Percentiles rank a stretch among this genome's conserved stretches.
Evolutionary conservation across 140 eudicot genomes (phyloP).

Genomic region (Oenanthe javanica): DNA sequence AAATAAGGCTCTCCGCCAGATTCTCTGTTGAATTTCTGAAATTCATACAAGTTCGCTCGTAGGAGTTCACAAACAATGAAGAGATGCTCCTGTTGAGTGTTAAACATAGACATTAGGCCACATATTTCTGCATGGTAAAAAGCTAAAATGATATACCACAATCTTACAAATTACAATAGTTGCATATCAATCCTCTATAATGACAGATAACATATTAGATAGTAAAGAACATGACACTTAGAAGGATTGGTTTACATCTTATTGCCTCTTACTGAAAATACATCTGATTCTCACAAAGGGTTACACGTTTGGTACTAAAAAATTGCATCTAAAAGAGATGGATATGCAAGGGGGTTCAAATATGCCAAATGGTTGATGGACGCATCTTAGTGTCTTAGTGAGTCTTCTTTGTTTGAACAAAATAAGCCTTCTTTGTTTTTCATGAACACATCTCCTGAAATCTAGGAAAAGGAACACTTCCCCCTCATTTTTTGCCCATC

Average conservation of each 20-base stretch:
- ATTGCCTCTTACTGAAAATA: not conserved
- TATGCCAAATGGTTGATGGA: not conserved
- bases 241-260: not conserved
- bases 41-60: constrained; percentile 82
- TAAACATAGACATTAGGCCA: not conserved
- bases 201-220: not conserved
- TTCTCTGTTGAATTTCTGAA: constrained; percentile 76
- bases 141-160: not conserved
- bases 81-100: constrained; percentile 70
- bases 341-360: not conserved
- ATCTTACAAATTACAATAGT: not conserved
- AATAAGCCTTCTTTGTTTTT: not conserved
- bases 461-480: not conserved
- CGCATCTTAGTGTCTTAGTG: not conserved
- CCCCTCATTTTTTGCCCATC: not conserved
- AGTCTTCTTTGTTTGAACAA: not conserved
- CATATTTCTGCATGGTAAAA: not conserved
- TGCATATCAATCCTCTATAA: not conserved
- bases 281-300: not conserved
- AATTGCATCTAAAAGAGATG: not conserved
- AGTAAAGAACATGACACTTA: not conserved
- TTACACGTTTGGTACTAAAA: not conserved
- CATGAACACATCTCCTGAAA: not conserved
- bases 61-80: constrained; percentile 86
- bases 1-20: constrained; percentile 86